Conservation (phyloP, 2,329 filamentous ascomycete species). For the Paramyrothecium roridum region DNA sequence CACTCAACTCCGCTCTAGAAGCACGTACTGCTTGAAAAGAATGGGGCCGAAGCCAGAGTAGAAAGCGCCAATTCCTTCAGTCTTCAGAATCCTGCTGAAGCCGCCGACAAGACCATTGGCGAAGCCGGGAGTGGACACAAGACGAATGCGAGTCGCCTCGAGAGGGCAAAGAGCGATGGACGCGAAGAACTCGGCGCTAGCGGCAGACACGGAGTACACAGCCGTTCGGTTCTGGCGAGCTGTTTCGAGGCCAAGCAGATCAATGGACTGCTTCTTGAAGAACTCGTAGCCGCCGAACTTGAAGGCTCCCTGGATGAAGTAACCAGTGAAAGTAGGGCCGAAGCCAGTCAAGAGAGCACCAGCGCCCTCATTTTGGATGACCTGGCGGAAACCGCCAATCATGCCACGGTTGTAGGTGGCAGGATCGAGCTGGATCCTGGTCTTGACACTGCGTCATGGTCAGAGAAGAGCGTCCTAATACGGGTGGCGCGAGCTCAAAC, state of each 20-base stretch:
- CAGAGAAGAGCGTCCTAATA: not conserved
- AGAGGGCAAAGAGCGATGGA: slow-evolving; percentile 87
- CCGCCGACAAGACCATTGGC: slow-evolving; percentile 76
- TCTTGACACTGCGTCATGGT: slow-evolving; percentile 71
- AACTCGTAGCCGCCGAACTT: slow-evolving; percentile 96
- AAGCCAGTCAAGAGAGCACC: slow-evolving; percentile 82
- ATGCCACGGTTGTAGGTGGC: slow-evolving; percentile 84
- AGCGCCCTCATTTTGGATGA: slow-evolving; percentile 79
- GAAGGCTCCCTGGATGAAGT: slow-evolving; percentile 91
- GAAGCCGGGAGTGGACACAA: slow-evolving; percentile 84
- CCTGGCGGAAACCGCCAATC: slow-evolving; percentile 82
- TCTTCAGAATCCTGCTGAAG: slow-evolving; percentile 79
- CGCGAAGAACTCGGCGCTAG: slow-evolving; percentile 65
- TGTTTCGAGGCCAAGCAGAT: slow-evolving; percentile 72
- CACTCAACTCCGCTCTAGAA: slow-evolving; percentile 9
- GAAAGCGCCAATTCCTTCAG: slow-evolving; percentile 81
- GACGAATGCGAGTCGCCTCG: slow-evolving; percentile 89
- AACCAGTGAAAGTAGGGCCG: slow-evolving; percentile 82
- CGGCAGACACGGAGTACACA: slow-evolving; percentile 73
- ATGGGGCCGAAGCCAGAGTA: slow-evolving; percentile 90
- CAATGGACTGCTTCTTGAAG: slow-evolving; percentile 91
- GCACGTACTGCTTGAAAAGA: slow-evolving; percentile 54
- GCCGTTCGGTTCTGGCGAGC: slow-evolving; percentile 76
- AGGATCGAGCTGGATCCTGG: slow-evolving; percentile 90
- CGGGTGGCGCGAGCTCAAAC: slow-evolving; percentile 35